A percentile compares a stretch with the other conserved stretches of the same genome.
phyloP scores from a whole-genome alignment of 495 filamentous ascomycete genomes.

The Sordaria brevicollis region DNA sequence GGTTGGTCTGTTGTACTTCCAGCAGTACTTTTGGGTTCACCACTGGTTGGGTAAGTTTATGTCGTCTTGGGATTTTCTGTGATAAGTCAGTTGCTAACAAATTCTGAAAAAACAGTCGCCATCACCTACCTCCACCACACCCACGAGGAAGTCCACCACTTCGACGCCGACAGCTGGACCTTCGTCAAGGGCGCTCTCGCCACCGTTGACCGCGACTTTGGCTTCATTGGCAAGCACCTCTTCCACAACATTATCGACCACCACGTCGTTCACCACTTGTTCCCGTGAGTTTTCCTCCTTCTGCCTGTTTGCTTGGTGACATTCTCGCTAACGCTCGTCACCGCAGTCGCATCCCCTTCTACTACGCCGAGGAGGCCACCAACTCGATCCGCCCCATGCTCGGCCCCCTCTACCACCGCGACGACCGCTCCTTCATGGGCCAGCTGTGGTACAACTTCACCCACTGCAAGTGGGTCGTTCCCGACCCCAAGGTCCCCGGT shows the following conservation, averaged over 20 bases:
- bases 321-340: not conserved
- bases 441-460: slow-evolving; percentile 24
- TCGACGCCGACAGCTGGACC: slow-evolving; percentile 64
- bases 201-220: slow-evolving; percentile 82
- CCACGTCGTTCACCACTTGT: slow-evolving; percentile 84
- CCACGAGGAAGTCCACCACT: slow-evolving; percentile 73
- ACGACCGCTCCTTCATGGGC: slow-evolving; percentile 30
- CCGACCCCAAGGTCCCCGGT: slow-evolving; percentile 20
- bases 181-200: slow-evolving; percentile 77
- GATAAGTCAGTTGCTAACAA: slow-evolving; percentile 15
- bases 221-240: slow-evolving; percentile 72
- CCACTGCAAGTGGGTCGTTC: slow-evolving; percentile 25
- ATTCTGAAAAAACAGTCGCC: slow-evolving; percentile 42
- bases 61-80: not conserved
- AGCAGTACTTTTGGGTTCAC: slow-evolving; percentile 96
- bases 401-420: slow-evolving; percentile 64
- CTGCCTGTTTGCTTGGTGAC: not conserved
- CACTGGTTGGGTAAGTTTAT: slow-evolving; percentile 72
- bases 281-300: slow-evolving; percentile 27
- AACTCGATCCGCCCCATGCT: slow-evolving; percentile 73
- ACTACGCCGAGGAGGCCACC: slow-evolving; percentile 78
- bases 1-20: slow-evolving; percentile 77
- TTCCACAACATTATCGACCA: slow-evolving; percentile 88
- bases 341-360: slow-evolving; percentile 67
- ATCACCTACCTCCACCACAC: slow-evolving; percentile 90